phyloP scores from a whole-genome alignment of 2,329 filamentous ascomycete species.

The Exophiala viscosa region DNA sequence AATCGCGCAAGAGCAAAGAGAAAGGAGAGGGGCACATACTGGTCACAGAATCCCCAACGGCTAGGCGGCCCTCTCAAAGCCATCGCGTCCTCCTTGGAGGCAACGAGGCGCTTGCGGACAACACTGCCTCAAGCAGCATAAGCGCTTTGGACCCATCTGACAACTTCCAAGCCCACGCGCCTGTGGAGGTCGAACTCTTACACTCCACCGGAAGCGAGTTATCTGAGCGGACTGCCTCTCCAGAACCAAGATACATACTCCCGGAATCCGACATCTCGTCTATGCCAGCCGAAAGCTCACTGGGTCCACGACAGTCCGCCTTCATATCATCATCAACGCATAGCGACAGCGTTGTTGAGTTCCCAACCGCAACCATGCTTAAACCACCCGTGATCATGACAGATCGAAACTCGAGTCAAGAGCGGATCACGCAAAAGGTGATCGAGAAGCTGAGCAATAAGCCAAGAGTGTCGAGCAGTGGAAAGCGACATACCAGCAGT shows the following conservation, averaged over 20 bases:
- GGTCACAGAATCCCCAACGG: slow-evolving; percentile 75
- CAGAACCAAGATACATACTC: slow-evolving; percentile 61
- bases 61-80: slow-evolving; percentile 67
- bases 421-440: slow-evolving; percentile 64
- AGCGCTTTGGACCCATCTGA: slow-evolving; percentile 73
- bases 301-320: slow-evolving; percentile 52
- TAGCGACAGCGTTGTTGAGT: slow-evolving; percentile 45
- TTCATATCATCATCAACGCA: slow-evolving; percentile 23
- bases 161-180: slow-evolving; percentile 61
- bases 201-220: slow-evolving; percentile 64
- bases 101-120: slow-evolving; percentile 32
- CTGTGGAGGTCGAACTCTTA: slow-evolving; percentile 86
- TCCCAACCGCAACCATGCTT: slow-evolving; percentile 43
- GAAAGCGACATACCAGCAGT: slow-evolving; percentile 41
- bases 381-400: slow-evolving; percentile 57
- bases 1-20: slow-evolving; percentile 50
- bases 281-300: slow-evolving; percentile 68
- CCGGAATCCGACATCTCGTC: slow-evolving; percentile 82
- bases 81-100: slow-evolving; percentile 62
- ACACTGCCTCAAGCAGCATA: slow-evolving; percentile 61
- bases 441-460: slow-evolving; percentile 62
- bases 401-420: slow-evolving; percentile 63
- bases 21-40: slow-evolving; percentile 68
- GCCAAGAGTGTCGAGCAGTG: slow-evolving; percentile 40
- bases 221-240: slow-evolving; percentile 56